A percentile compares a stretch with the other conserved stretches of the same genome.
Conservation (phyloP, 176 grass and related monocot species). For the Oryza glumipatula region DNA sequence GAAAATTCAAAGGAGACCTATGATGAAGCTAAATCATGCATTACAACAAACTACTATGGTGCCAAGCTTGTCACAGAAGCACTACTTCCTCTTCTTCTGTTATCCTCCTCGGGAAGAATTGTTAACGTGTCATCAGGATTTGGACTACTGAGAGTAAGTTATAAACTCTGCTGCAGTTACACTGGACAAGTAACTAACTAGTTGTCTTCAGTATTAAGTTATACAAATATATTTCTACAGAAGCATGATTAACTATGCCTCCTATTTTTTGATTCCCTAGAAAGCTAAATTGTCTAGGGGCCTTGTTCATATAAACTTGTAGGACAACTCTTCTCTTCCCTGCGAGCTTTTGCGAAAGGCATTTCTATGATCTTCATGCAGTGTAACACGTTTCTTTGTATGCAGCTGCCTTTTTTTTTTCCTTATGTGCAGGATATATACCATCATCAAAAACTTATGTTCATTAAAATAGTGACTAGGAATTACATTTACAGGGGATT, state of each 20-base stretch:
- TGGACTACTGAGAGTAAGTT: conserved; percentile 55
- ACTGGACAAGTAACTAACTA: not conserved
- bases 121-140: conserved; percentile 62
- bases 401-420: not conserved
- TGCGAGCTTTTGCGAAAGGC: not conserved
- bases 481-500: not conserved
- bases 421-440: not conserved
- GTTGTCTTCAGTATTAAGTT: not conserved
- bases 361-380: not conserved
- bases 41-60: conserved; percentile 65
- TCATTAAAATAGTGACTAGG: not conserved
- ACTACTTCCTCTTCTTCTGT: conserved; percentile 65
- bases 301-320: not conserved
- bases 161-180: not conserved
- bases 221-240: not conserved
- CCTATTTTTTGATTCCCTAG: not conserved
- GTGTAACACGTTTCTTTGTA: not conserved
- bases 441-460: not conserved
- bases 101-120: conserved; percentile 53
- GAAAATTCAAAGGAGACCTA: conserved; percentile 58
- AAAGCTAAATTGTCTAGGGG: not conserved
- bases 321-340: not conserved
- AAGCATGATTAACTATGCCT: not conserved
- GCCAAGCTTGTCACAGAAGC: conserved; percentile 54
- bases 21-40: conserved; percentile 57